Percentiles rank a stretch among this genome's conserved stretches.
Evolutionary conservation across 331 rosid genomes (phyloP).

Genomic region (Acacia concinna): DNA sequence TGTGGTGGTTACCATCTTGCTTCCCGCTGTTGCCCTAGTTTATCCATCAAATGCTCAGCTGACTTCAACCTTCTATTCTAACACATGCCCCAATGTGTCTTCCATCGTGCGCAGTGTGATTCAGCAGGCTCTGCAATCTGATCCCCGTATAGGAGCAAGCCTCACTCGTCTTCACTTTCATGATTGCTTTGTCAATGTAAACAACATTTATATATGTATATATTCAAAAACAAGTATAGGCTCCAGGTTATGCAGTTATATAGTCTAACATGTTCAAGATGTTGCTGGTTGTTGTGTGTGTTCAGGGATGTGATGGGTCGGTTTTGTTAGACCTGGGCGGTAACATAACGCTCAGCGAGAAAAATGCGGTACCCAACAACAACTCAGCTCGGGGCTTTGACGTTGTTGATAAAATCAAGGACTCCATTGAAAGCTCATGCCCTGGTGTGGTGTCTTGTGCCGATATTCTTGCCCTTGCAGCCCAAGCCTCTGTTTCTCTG

Average conservation of each 20-base stretch:
- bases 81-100: constrained; percentile 68
- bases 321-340: constrained; percentile 59
- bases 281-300: not conserved
- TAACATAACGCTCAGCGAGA: constrained; percentile 71
- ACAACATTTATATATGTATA: not conserved
- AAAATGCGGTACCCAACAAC: constrained; percentile 52
- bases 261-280: not conserved
- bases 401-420: constrained; percentile 69
- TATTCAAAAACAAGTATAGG: not conserved
- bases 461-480: constrained; percentile 70
- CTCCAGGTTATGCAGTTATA: not conserved
- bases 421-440: constrained; percentile 61
- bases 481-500: constrained; percentile 68
- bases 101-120: constrained; percentile 54
- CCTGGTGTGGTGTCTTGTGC: constrained; percentile 73
- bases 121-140: constrained; percentile 58
- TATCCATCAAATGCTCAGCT: constrained; percentile 62
- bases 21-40: constrained; percentile 23
- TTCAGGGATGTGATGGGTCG: constrained; percentile 81
- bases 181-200: constrained; percentile 80
- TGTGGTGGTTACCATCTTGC: constrained; percentile 23
- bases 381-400: constrained; percentile 60
- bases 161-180: constrained; percentile 82
- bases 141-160: constrained; percentile 73
- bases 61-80: constrained; percentile 60